Evolutionary conservation across 1,139 yeast species (phyloP), one percentile per base, ranked within the genome.

Genomic region (Zhuliangozyma parablackwelliae): DNA sequence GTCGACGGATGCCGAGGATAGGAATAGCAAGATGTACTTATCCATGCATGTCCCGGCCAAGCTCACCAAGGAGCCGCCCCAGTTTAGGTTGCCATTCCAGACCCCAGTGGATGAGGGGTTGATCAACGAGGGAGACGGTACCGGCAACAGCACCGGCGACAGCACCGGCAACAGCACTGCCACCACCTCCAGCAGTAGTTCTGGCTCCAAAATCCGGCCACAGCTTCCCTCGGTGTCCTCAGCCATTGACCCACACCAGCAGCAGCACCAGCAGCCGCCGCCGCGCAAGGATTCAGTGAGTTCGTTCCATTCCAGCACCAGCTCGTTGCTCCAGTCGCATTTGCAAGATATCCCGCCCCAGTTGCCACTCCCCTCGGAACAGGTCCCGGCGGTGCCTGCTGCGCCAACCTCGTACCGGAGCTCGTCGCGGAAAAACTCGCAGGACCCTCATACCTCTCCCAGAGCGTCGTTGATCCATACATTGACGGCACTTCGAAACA

Each of bases 21-120:
- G 34, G 21, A 30, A 31, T 13, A 51, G 45, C 12, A 44, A 43
- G 30, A 24, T 45, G 28, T 57, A 51, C 32, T 39, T 61, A n/a
- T 43, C 63, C 2, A 46, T 62, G 31, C 59, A 61, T 1, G 32
- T 50, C 26, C 54, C 58, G 10, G 43, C 50, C 2, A 48, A 53
- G 26, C 34, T 49, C 4, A 53, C 53, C 6, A 64, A 63, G 36
- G 75, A 68, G 11, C 60, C 63, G 3, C 75, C 75, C 1, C 70
- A 64, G 33, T 81, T 81, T 51, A 65, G 88, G 50, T 64, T 78
- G n/a, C 88, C 88, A 0, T 81, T 80, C 48, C 83, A 78, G 47
- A 35, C 28, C 12, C 34, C 35, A 21, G 26, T 33, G 7, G 29
- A 26, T 9, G 36, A 33, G 24, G 31, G 33, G 10, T 16, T 4